phyloP scores from a whole-genome alignment of 805 yeast genomes.

The Tetrapisispora pingtungensis region DNA sequence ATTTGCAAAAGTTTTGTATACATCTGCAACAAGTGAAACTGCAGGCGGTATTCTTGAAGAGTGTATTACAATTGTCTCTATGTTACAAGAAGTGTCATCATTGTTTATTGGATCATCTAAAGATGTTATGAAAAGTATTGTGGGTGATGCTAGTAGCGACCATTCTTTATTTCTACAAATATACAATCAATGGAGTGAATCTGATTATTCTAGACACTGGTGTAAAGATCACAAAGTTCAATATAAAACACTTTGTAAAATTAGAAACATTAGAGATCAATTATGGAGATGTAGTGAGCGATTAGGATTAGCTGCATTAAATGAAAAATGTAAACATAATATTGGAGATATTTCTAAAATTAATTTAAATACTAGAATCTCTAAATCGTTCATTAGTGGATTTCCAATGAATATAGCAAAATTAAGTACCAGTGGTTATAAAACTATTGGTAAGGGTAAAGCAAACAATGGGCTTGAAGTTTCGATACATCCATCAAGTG shows the following conservation, averaged over 20 bases:
- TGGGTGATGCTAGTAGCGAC: conserved; percentile 54
- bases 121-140: conserved; percentile 26
- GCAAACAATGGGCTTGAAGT: conserved; percentile 59
- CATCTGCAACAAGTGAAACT: conserved; percentile 40
- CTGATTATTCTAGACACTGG: conserved; percentile 66
- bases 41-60: conserved; percentile 52
- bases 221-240: conserved; percentile 78
- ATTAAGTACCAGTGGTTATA: conserved; percentile 22
- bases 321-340: conserved; percentile 6
- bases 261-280: conserved; percentile 62
- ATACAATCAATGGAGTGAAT: conserved; percentile 65
- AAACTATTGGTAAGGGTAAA: conserved; percentile 19
- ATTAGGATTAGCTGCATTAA: conserved; percentile 18
- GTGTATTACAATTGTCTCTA: conserved; percentile 63
- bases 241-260: conserved; percentile 58
- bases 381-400: conserved; percentile 24
- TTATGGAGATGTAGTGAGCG: conserved; percentile 46
- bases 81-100: conserved; percentile 71
- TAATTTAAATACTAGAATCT: conserved; percentile 10
- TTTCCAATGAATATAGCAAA: conserved; percentile 27
- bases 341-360: not conserved
- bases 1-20: conserved; percentile 64
- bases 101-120: conserved; percentile 19
- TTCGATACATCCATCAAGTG: conserved; percentile 77
- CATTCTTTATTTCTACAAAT: conserved; percentile 67